phyloP scores from a whole-genome alignment of 139 green algal genomes.

The Pseudopediastrum boryanum region DNA sequence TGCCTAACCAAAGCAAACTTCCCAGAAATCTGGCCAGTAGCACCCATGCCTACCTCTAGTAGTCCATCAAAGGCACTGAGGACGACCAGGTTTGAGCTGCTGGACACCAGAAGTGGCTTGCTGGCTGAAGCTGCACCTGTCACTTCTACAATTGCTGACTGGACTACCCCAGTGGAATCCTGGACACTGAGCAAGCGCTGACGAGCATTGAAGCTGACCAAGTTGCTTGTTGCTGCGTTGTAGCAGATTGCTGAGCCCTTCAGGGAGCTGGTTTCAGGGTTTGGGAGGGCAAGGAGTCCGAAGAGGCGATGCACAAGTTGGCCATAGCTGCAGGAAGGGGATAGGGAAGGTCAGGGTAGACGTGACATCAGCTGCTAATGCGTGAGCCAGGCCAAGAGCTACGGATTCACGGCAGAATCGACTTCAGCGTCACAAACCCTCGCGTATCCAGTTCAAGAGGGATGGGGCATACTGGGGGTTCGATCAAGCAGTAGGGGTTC shows the following conservation, averaged over 20 bases:
- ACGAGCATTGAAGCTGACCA: conserved; percentile 19
- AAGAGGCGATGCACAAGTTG: conserved; percentile 18
- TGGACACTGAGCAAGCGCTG: conserved; percentile 21
- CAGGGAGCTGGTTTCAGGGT: not conserved
- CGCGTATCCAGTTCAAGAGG: no score
- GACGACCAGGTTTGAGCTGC: conserved; percentile 14
- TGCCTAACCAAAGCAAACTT: no score
- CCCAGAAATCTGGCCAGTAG: no score
- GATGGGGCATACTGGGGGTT: no score
- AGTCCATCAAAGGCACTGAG: conserved; percentile 26
- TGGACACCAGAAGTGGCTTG: conserved; percentile 3
- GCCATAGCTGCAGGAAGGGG: conserved; percentile 27
- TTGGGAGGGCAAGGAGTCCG: not conserved
- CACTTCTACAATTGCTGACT: not conserved
- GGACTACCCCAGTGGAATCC: not conserved
- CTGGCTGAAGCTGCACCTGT: not conserved
- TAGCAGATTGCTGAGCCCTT: conserved; percentile 31
- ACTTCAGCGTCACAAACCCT: no score
- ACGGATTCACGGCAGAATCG: no score
- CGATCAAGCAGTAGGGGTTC: no score
- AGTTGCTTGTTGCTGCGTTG: conserved; percentile 14
- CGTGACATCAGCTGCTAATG: no score
- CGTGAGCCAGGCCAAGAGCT: no score
- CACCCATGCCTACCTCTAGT: conserved; percentile 26
- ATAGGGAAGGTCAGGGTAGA: not conserved